These are phyloP conservation scores for Fusarium buxicola DNA, from an alignment of 2,329 filamentous ascomycete genomes.

Conservation along the genomic window DNA sequence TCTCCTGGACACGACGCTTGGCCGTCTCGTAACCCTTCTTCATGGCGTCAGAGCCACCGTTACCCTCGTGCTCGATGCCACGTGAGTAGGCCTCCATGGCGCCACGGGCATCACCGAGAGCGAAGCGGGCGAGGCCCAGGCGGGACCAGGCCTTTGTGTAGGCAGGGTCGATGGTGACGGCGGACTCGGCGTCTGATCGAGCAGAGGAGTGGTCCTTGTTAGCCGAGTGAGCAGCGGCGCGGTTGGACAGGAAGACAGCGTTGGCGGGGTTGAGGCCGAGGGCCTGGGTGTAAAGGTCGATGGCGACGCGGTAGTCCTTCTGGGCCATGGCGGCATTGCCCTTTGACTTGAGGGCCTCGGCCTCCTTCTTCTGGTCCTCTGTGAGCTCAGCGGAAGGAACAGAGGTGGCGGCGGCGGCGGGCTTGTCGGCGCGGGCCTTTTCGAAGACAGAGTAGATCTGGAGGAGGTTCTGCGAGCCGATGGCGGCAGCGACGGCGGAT, in stretches of 20 bases:
- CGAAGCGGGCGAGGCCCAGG: conserved; percentile 90
- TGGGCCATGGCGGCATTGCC: conserved; percentile 96
- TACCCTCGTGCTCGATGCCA: conserved; percentile 94
- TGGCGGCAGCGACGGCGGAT: conserved; percentile 77
- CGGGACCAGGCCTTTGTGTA: conserved; percentile 99
- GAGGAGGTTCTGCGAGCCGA: conserved; percentile 87
- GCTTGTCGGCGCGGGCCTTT: conserved; percentile 72
- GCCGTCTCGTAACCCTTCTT: conserved; percentile 97
- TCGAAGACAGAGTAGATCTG: conserved; percentile 97
- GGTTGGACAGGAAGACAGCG: conserved; percentile 97
- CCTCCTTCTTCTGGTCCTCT: conserved; percentile 78
- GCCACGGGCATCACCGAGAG: conserved; percentile 88
- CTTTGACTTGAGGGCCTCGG: conserved; percentile 87
- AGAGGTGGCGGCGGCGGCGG: conserved; percentile 51
- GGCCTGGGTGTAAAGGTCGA: conserved; percentile 89
- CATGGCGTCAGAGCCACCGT: conserved; percentile 95
- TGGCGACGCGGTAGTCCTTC: conserved; percentile 87
- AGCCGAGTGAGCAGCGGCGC: conserved; percentile 91
- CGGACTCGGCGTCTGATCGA: conserved; percentile 88
- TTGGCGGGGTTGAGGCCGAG: conserved; percentile 84
- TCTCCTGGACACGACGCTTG: conserved; percentile 85
- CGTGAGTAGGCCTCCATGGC: conserved; percentile 94
- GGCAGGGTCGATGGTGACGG: conserved; percentile 85
- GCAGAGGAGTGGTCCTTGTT: conserved; percentile 86
- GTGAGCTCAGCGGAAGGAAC: conserved; percentile 50